Percentiles rank a stretch among this genome's conserved stretches.
Evolutionary conservation across 345 rosid species (phyloP).

Genomic region (Cardamine resedifolia): DNA sequence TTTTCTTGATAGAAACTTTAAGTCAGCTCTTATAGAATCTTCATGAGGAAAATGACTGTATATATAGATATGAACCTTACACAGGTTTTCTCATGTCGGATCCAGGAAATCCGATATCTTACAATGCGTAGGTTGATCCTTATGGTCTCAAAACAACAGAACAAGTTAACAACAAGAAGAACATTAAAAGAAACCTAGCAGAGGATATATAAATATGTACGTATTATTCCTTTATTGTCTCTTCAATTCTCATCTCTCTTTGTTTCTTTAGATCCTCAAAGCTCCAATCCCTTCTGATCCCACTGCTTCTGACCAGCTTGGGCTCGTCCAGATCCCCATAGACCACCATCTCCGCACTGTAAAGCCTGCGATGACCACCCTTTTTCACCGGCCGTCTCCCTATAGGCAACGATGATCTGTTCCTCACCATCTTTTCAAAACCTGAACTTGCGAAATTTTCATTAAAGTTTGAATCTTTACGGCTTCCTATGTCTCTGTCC

Average conservation of each 20-base stretch:
- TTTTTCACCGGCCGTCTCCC: slow-evolving; percentile 38
- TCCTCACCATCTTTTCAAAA: slow-evolving; percentile 29
- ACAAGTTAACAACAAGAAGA: slow-evolving; percentile 3
- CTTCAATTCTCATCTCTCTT: slow-evolving; percentile 31
- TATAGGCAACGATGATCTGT: slow-evolving; percentile 21
- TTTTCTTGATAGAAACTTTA: not conserved
- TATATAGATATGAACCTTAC: slow-evolving; percentile 9
- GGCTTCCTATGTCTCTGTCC: slow-evolving; percentile 22
- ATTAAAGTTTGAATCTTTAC: slow-evolving; percentile 46
- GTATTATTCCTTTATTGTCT: slow-evolving; percentile 34
- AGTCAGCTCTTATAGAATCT: not conserved
- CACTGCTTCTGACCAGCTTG: slow-evolving; percentile 72
- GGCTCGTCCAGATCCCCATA: slow-evolving; percentile 44
- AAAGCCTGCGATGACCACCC: slow-evolving; percentile 42
- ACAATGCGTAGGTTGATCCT: slow-evolving; percentile 1
- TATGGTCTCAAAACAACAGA: not conserved
- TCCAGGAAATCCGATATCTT: not conserved
- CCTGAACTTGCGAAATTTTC: slow-evolving; percentile 39
- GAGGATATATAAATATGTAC: too few species aligned
- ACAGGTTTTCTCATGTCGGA: slow-evolving; percentile 4
- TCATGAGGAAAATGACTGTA: slow-evolving; percentile 14
- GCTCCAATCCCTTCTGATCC: slow-evolving; percentile 96
- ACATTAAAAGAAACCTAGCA: slow-evolving; percentile 16
- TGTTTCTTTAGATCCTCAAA: slow-evolving; percentile 66
- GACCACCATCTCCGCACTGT: slow-evolving; percentile 37